phyloP scores from a whole-genome alignment of 768 basidiomycete genomes.

The Pleurotus platypus region DNA sequence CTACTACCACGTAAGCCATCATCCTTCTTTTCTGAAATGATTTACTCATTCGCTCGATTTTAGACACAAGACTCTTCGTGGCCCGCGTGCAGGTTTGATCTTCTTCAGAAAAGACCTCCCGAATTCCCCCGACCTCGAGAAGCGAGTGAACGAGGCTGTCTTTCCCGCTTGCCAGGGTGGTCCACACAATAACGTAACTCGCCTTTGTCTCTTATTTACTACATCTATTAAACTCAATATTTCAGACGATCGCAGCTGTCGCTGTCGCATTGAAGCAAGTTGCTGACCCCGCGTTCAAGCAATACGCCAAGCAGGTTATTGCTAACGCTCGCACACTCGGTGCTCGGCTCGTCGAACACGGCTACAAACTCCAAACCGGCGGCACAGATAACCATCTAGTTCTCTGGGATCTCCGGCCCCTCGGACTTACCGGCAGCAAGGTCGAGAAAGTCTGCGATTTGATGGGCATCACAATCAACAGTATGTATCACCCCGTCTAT shows the following conservation, averaged over 20 bases:
- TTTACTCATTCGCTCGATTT: slow-evolving; percentile 4
- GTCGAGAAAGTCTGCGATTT: slow-evolving; percentile 98
- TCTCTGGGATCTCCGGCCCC: slow-evolving; percentile 94
- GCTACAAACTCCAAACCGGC: slow-evolving; percentile 95
- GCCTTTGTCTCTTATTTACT: not conserved
- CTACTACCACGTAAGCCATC: slow-evolving; percentile 81
- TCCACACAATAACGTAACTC: slow-evolving; percentile 88
- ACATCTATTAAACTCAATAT: not conserved
- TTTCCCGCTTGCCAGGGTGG: slow-evolving; percentile 99
- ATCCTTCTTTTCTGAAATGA: slow-evolving; percentile 9
- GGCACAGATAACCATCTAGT: slow-evolving; percentile 98
- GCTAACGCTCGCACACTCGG: slow-evolving; percentile 81
- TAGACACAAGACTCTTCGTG: slow-evolving; percentile 97
- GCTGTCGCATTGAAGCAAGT: slow-evolving; percentile 93
- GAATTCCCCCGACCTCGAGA: slow-evolving; percentile 83
- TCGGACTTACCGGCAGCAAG: slow-evolving; percentile 96
- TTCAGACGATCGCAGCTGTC: slow-evolving; percentile 88
- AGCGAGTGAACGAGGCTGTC: slow-evolving; percentile 95
- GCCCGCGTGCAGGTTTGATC: slow-evolving; percentile 95
- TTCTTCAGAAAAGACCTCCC: slow-evolving; percentile 96
- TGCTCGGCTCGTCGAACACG: slow-evolving; percentile 63
- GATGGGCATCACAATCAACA: slow-evolving; percentile 95
- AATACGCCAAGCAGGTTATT: slow-evolving; percentile 94
- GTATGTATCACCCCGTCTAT: slow-evolving; percentile 39
- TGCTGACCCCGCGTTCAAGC: slow-evolving; percentile 82